Evolutionary conservation across 1,139 yeast species (phyloP).

Genomic region (Blastobotrys buckinghamii): DNA sequence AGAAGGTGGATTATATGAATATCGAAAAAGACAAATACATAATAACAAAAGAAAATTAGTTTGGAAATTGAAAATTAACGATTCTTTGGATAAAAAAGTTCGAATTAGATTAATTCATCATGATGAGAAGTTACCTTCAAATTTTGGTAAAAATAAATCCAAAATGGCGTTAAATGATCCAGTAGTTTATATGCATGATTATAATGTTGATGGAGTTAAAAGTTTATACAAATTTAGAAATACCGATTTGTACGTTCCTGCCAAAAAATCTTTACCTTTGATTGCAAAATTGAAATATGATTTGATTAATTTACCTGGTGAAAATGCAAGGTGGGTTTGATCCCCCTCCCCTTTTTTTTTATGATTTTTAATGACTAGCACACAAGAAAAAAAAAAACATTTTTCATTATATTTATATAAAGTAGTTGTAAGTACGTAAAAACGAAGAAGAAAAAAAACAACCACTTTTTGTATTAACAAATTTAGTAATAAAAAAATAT

Average conservation of each 20-base stretch:
- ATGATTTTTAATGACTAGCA: too few relatives aligned
- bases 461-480: too few relatives aligned
- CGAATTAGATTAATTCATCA: constrained; percentile 1
- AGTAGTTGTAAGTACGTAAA: too few relatives aligned
- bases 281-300: background rate
- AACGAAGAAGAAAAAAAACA: too few relatives aligned
- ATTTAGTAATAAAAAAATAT: too few relatives aligned
- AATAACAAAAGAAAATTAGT: constrained; percentile 1
- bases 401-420: too few relatives aligned
- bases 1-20: constrained; percentile 11
- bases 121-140: background rate
- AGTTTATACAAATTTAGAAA: constrained; percentile 7
- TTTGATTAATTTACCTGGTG: constrained; percentile 1
- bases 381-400: too few relatives aligned
- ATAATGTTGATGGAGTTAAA: constrained; percentile 5
- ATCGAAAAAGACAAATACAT: constrained; percentile 3
- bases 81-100: background rate
- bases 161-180: constrained; percentile 1
- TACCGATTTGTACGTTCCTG: constrained; percentile 4
- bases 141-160: background rate
- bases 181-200: constrained; percentile 5
- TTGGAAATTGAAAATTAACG: constrained; percentile 2
- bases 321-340: constrained; percentile 6
- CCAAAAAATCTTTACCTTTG: background rate
- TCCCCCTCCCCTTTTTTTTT: too few relatives aligned